Base-by-base conservation (phyloP, 306 rosid species). In the Casuarina equisetifolia region DNA sequence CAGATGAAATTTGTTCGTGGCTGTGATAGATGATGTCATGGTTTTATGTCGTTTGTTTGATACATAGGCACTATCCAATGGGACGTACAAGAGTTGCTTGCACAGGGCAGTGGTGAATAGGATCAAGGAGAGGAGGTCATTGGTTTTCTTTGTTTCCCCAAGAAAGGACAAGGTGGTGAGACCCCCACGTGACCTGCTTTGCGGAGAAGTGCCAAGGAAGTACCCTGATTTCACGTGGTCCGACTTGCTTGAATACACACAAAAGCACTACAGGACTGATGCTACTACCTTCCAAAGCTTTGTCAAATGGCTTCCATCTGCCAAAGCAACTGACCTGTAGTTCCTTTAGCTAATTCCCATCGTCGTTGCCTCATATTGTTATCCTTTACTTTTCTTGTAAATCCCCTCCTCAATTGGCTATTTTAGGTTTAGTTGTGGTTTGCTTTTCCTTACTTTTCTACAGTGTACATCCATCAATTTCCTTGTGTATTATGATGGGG, bases 201-300 rank as follows among this genome's bases (percentile, higher is more conserved):
- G 69, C 55, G 67, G 20, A 67, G 80, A 85, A 78, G 84, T 75
- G 43, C 80, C 81, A 73, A 87, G 93, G 73, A 74, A 83, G 77
- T 87, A 85, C 75, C 93, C 93, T 36, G 91, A 89, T 82, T 89
- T 87, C 84, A 87, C 85, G 42, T 89, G 90, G 93, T 78, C 88
- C 9, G 82, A 77, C 71, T 75, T 89, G 36, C 80, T 70, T 72
- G 90, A 84, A 38, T 89, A 87, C 79, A 82, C 89, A 3, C 91
- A 89, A 78, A 79, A 66, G 2, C 88, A 87, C 39, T 87, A 85
- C 35, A 83, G 91, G 38, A 83, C 90, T 87, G 93, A 87, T 82
- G 84, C 70, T 19, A 73, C 88, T 35, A 87, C 93, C 0, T 86
- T 89, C 70, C 86, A 84, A 73, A 85, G 74, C 81, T 89, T 89